Evolutionary conservation across 345 rosid genomes (phyloP).

Genomic region (Heritiera littoralis): DNA sequence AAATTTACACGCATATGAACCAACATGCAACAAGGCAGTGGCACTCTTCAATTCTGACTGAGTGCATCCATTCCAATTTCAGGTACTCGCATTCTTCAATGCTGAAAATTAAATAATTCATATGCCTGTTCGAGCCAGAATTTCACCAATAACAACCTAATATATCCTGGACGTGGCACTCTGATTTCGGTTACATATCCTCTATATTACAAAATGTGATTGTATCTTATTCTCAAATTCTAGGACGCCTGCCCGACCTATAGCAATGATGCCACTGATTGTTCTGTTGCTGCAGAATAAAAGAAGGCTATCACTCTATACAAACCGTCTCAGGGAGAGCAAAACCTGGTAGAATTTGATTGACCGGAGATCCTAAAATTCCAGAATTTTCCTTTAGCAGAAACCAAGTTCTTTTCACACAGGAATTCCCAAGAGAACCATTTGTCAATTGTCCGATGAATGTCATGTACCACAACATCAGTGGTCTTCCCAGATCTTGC

Average conservation of each 20-base stretch:
- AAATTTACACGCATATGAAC: background rate
- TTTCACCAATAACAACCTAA: background rate
- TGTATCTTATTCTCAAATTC: background rate
- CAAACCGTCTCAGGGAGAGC: constrained; percentile 29
- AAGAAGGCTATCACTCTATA: constrained; percentile 19
- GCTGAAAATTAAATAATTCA: constrained; percentile 2
- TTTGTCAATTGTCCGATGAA: constrained; percentile 73
- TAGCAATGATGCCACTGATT: constrained; percentile 5
- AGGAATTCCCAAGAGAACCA: constrained; percentile 95
- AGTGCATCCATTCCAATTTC: background rate
- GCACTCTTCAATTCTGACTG: constrained; percentile 1
- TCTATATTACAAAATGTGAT: background rate
- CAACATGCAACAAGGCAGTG: background rate
- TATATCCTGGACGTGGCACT: background rate
- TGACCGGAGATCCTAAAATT: constrained; percentile 50
- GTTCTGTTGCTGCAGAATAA: constrained; percentile 11
- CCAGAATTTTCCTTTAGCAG: constrained; percentile 77
- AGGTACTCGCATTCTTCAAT: background rate
- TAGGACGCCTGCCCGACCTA: background rate
- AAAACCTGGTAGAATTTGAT: constrained; percentile 49
- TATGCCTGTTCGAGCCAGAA: background rate
- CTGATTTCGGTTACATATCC: background rate
- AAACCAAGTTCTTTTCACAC: constrained; percentile 74
- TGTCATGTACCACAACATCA: constrained; percentile 73
- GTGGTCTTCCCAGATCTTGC: constrained; percentile 66